A percentile compares a stretch with the other conserved stretches of the same genome.
phyloP scores from a whole-genome alignment of 768 basidiomycete genomes.

The Kwoniella sp. region DNA sequence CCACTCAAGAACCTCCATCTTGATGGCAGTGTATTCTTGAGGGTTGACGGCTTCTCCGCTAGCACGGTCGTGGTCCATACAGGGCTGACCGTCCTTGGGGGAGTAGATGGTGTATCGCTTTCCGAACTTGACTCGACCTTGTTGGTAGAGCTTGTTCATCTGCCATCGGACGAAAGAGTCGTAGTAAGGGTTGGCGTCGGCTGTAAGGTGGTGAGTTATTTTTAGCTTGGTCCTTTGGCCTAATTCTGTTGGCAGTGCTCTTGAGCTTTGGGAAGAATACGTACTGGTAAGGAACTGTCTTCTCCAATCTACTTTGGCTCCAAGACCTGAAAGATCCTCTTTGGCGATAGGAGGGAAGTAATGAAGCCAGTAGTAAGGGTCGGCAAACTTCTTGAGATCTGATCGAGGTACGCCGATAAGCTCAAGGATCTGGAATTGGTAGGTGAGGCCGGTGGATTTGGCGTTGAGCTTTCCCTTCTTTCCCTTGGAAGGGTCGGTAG shows the following conservation, averaged over 20 bases:
- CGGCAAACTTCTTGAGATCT: slow-evolving; percentile 95
- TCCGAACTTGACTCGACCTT: slow-evolving; percentile 96
- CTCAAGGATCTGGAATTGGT: slow-evolving; percentile 99
- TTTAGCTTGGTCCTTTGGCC: slow-evolving; percentile 7
- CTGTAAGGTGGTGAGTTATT: slow-evolving; percentile 23
- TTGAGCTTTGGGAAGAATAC: not conserved
- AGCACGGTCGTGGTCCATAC: slow-evolving; percentile 98
- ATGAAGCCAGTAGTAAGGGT: slow-evolving; percentile 87
- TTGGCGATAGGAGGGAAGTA: slow-evolving; percentile 96
- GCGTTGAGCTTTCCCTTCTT: slow-evolving; percentile 94
- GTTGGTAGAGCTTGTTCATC: slow-evolving; percentile 81
- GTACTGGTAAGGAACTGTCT: slow-evolving; percentile 82
- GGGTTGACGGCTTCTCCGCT: slow-evolving; percentile 94
- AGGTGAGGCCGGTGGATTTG: slow-evolving; percentile 88
- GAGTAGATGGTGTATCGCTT: slow-evolving; percentile 98
- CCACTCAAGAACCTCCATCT: slow-evolving; percentile 91
- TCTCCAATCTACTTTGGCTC: slow-evolving; percentile 97
- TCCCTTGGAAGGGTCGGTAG: slow-evolving; percentile 64
- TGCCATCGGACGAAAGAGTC: slow-evolving; percentile 98
- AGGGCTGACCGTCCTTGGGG: slow-evolving; percentile 97
- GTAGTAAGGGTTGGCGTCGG: slow-evolving; percentile 94
- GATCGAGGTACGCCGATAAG: slow-evolving; percentile 82
- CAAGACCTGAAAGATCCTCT: slow-evolving; percentile 83
- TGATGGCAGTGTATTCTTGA: slow-evolving; percentile 91
- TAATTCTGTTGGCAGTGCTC: not conserved